Base-by-base conservation (phyloP, 176 grass and related monocot species). In the Echinochloa phyllopogon region DNA sequence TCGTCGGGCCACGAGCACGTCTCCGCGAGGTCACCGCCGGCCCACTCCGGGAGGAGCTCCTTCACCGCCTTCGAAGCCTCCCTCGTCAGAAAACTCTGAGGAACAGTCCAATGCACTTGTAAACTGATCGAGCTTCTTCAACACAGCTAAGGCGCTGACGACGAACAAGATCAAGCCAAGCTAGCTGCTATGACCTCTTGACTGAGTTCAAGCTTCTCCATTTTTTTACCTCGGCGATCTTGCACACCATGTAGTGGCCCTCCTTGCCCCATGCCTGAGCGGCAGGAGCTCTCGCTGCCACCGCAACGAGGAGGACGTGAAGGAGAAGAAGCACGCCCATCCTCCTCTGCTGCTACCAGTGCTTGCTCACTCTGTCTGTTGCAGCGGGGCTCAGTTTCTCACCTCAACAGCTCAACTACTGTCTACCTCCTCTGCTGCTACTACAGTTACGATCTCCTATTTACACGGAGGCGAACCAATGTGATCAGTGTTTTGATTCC, bases 231-330 rank as follows among this genome's bases (percentile, higher is more conserved):
- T 95, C 87, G 39, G 93, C 90, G 75, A 95, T 88, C 80, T 92
- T 95, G 85, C 93, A 95, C 24, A 83, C 58, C 90, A 95, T 95
- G 87, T 90, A 92, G 81, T 95, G 93, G 0, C 90, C 93, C 48
- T 88, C 78, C 81, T 87, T 91, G 75, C 93, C 93, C 93, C 93
- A 95, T 6, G 85, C 90, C 2, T 84, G 49, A 0, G 85, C 58
- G 0, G 52, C 47, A 4, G 87, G 93, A 42, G 90, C 85, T 0
- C 36, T 43, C 68, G 85, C 71, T 38, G 56, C 71, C 11, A n/a
- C 44, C 39, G 42, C 21, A 45, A 83, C 66, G 38, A 94, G 25
- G 5, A 90, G 9, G 33, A 83, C 21, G 0, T 41, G 66, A 5
- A 91, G 24, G 1, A 92, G 14, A 13, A 89, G 13, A 4, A 81